Evolutionary conservation across 2,329 filamentous ascomycete species (phyloP), one percentile per base, ranked within the genome.

Genomic region (Diplocarpon mali): DNA sequence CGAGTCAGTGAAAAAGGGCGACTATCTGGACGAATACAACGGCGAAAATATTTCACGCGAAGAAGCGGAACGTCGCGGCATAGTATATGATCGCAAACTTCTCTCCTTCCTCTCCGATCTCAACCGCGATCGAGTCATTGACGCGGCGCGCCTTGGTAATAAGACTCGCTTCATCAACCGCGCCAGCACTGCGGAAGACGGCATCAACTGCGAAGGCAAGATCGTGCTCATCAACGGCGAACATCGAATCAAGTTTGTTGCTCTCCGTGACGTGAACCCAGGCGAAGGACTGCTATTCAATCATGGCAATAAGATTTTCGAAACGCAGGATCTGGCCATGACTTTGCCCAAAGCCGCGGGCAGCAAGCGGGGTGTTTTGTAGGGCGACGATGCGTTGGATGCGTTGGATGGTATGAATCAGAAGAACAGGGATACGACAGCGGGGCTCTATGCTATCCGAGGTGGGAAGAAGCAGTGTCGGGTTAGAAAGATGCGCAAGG

Each of bases 121-220:
- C 14, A 78, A 76, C 50, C 57, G 49, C 35, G 61, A 67, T 61
- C 58, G 57, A 60, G 68, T 69, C 29, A 65, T 92, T 14, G 86
- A 92, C 58, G 80, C 80, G 6, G 84, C 82, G 15, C 78, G 78
- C 35, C 83, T 83, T 52, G 85, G 85, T 40, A 92, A 90, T 60
- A 79, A 89, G 51, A 80, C 83, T 38, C 78, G 86, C 3, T 92
- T 88, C 64, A 86, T 92, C 61, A 92, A 93, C 62, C 84, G 90
- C 55, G 80, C 83, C 12, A 70, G 71, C 1, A 68, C 70, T 38
- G 67, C 87, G 53, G 77, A 80, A 13, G 68, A 72, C 2, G 69
- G 73, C 29, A 67, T 52, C 60, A 83, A 82, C 43, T 79, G 80
- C 58, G 77, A 80, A 51, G 75, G 83, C 1, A 74, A 75, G 46